Conservation (phyloP, 129 eudicot genomes). For the Tagetes patula region DNA sequence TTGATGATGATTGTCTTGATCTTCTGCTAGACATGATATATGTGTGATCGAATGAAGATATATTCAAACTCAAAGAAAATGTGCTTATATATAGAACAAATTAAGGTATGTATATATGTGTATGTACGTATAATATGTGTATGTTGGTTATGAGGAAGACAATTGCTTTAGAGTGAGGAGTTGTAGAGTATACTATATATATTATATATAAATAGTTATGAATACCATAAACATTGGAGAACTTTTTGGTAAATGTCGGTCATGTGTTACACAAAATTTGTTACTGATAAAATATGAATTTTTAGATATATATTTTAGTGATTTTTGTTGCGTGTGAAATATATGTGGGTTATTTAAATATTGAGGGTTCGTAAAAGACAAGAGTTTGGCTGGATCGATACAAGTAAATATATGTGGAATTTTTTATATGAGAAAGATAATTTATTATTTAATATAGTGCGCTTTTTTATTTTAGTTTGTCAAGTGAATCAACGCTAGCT, state of each 20-base stretch:
- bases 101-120: background rate
- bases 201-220: background rate
- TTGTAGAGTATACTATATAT: slow-evolving; percentile 24
- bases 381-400: slow-evolving; percentile 16
- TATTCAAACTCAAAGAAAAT: slow-evolving; percentile 3
- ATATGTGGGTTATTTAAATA: slow-evolving; percentile 1
- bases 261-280: background rate
- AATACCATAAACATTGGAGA: slow-evolving; percentile 37
- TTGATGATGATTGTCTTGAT: slow-evolving; percentile 60
- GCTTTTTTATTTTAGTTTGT: background rate
- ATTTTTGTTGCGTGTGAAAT: slow-evolving; percentile 2
- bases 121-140: background rate
- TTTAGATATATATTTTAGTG: background rate
- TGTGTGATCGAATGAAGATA: slow-evolving; percentile 4
- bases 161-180: slow-evolving; percentile 35
- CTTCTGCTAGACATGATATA: slow-evolving; percentile 72
- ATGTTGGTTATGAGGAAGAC: slow-evolving; percentile 36
- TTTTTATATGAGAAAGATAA: background rate
- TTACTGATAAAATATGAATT: background rate
- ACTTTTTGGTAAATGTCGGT: slow-evolving; percentile 38
- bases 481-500: background rate
- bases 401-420: background rate
- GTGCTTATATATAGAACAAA: slow-evolving; percentile 28
- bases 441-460: slow-evolving; percentile 12
- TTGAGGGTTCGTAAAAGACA: background rate